A percentile compares a stretch with the other conserved stretches of the same genome.
These are phyloP conservation scores for Amanita rubescens DNA, from an alignment of 768 basidiomycete genomes.

Conservation along the genomic window DNA sequence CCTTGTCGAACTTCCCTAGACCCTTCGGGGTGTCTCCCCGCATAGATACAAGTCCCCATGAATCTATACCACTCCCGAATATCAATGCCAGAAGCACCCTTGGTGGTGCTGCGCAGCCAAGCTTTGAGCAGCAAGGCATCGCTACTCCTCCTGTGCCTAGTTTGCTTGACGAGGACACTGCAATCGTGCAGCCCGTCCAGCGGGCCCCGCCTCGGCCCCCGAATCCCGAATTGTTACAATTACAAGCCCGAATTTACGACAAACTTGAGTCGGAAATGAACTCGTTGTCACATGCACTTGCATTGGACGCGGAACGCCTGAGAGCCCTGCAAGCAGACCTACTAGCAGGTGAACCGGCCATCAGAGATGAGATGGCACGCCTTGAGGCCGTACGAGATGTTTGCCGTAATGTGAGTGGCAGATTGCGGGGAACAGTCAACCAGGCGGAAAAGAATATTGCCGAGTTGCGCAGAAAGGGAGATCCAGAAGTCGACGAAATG, in stretches of 20 bases:
- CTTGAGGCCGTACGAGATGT: constrained; percentile 91
- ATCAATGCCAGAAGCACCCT: not conserved
- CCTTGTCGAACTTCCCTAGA: not conserved
- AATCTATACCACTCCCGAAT: not conserved
- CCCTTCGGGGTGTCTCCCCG: not conserved
- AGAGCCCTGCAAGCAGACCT: constrained; percentile 81
- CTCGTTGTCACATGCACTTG: constrained; percentile 58
- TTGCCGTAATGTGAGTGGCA: constrained; percentile 68
- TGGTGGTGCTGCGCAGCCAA: not conserved
- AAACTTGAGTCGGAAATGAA: constrained; percentile 67
- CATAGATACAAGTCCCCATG: not conserved
- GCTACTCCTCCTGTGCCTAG: constrained; percentile 36
- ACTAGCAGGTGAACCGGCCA: constrained; percentile 84
- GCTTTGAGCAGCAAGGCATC: constrained; percentile 8
- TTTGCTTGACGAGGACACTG: constrained; percentile 56
- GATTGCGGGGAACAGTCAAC: constrained; percentile 54
- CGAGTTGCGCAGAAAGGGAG: constrained; percentile 76
- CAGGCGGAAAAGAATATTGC: constrained; percentile 66
- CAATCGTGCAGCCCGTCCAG: constrained; percentile 12
- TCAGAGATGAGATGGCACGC: constrained; percentile 93
- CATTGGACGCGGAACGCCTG: constrained; percentile 64
- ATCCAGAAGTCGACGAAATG: constrained; percentile 93
- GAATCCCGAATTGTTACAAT: constrained; percentile 79
- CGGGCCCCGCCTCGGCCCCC: constrained; percentile 72
- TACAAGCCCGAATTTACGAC: constrained; percentile 71